A percentile compares a stretch with the other conserved stretches of the same genome.
These are phyloP conservation scores for barrel medic (Medicago truncatula) DNA, from an alignment of 306 rosid species.

Conservation along the genomic window DNA sequence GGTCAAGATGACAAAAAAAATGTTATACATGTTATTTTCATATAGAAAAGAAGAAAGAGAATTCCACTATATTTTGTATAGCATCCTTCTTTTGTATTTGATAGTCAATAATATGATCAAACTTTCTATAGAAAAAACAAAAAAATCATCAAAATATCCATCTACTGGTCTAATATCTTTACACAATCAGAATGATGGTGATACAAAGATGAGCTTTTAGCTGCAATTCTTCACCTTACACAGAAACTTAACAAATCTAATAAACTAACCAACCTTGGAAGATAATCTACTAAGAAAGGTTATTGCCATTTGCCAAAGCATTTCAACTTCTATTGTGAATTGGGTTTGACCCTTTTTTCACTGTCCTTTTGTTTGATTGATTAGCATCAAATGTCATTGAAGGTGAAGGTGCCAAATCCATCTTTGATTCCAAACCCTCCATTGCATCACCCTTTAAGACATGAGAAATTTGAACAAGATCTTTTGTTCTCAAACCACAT, in stretches of 20 bases:
- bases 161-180: slow-evolving; percentile 56
- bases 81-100: slow-evolving; percentile 31
- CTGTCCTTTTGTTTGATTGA: slow-evolving; percentile 76
- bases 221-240: slow-evolving; percentile 47
- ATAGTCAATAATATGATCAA: slow-evolving; percentile 49
- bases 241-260: slow-evolving; percentile 26
- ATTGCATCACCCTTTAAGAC: slow-evolving; percentile 54
- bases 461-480: slow-evolving; percentile 54
- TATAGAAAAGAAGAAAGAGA: slow-evolving; percentile 19
- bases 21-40: slow-evolving; percentile 8
- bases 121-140: slow-evolving; percentile 49
- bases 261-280: slow-evolving; percentile 44
- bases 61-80: slow-evolving; percentile 52
- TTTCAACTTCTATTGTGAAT: slow-evolving; percentile 87
- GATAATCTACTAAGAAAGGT: slow-evolving; percentile 28
- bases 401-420: slow-evolving; percentile 77
- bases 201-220: slow-evolving; percentile 49
- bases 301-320: slow-evolving; percentile 24
- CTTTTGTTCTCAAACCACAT: slow-evolving; percentile 69
- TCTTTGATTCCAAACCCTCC: slow-evolving; percentile 58
- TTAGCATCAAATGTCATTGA: slow-evolving; percentile 65
- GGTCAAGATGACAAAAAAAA: neutral
- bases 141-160: slow-evolving; percentile 52
- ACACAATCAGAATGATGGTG: slow-evolving; percentile 43
- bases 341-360: slow-evolving; percentile 83